Conservation (phyloP, 2,329 filamentous ascomycete species). For the Emmonsia crescens region DNA sequence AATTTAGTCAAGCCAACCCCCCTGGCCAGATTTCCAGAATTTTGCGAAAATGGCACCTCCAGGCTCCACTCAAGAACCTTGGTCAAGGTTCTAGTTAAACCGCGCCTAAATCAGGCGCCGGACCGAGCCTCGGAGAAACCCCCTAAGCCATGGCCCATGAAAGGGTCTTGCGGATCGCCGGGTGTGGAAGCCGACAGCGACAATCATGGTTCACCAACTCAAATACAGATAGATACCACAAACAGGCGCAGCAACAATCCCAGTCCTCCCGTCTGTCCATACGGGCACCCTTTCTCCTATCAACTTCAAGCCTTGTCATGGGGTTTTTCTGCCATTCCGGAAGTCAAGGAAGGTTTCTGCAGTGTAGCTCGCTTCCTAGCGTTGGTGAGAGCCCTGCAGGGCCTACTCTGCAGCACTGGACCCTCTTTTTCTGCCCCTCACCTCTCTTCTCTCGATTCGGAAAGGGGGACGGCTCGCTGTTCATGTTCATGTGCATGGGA, state of each 20-base stretch:
- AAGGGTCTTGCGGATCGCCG: neutral
- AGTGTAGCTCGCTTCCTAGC: neutral
- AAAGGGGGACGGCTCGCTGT: neutral
- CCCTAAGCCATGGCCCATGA: neutral
- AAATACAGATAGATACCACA: too few relatives aligned
- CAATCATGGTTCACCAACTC: too few relatives aligned
- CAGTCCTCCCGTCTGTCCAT: neutral
- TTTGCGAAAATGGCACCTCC: too few relatives aligned
- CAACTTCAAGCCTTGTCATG: neutral
- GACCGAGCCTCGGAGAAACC: neutral
- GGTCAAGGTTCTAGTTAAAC: neutral
- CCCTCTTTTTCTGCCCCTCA: neutral
- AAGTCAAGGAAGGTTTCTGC: neutral
- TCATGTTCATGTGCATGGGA: neutral
- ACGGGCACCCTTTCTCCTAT: neutral
- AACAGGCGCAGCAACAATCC: too few relatives aligned
- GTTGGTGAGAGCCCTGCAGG: neutral
- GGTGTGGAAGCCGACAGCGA: too few relatives aligned
- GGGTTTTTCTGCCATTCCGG: neutral
- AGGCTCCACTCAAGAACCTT: neutral
- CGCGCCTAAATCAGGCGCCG: neutral
- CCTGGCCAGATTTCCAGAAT: too few relatives aligned
- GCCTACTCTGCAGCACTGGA: neutral
- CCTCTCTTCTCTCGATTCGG: neutral
- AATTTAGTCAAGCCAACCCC: too few relatives aligned